Base-by-base conservation (phyloP, 805 yeast species). In the Torulaspora indica region DNA sequence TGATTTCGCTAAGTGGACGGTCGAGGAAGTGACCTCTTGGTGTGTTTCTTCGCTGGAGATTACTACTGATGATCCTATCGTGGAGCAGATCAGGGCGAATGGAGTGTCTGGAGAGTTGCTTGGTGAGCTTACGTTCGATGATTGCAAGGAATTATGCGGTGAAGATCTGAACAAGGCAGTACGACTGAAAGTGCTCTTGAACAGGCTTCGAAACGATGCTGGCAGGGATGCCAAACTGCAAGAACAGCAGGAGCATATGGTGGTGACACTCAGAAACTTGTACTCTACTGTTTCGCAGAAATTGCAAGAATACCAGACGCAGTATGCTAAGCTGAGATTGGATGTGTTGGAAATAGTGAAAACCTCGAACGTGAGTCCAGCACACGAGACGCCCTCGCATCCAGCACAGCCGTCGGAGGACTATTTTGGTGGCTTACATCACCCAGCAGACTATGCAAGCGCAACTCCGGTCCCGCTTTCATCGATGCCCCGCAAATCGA, bases 61-160 rank as follows among this genome's bases (percentile, higher is more conserved):
- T 10, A 35, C 38, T 8, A 55, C 46, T 4, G 46, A 48, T 20
- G 53, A 51, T 15, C 35, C 40, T n/a, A 35, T 54, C 35, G 49
- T 40, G 8, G 38, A 39, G 9, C 56, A 43, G 31, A 33, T 56
- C 13, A 43, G 34, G 12, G 53, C 46, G 27, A 57, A 60, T 47
- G 55, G 44, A 27, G 62, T 61, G 22, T 55, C 46, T 37, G 96
- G 96, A 1, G 77, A 83, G 24, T 72, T 85, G 3, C 67, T 91
- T 40, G 79, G 86, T 1, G 81, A 78, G 48, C 68, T 90, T 39
- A 78, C 79, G 25, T 77, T 85, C 9, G 78, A 75, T 7, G 93
- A 88, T 58, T 75, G 90, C 35, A 70, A 72, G 48, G 96, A 89
- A 42, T 67, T 91, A 57, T 95, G 90, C 2, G 73, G 85, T 1